A percentile compares a stretch with the other conserved stretches of the same genome.
These are phyloP conservation scores for Colletotrichum higginsianum DNA, from an alignment of 2,329 filamentous ascomycete species.

Conservation along the genomic window DNA sequence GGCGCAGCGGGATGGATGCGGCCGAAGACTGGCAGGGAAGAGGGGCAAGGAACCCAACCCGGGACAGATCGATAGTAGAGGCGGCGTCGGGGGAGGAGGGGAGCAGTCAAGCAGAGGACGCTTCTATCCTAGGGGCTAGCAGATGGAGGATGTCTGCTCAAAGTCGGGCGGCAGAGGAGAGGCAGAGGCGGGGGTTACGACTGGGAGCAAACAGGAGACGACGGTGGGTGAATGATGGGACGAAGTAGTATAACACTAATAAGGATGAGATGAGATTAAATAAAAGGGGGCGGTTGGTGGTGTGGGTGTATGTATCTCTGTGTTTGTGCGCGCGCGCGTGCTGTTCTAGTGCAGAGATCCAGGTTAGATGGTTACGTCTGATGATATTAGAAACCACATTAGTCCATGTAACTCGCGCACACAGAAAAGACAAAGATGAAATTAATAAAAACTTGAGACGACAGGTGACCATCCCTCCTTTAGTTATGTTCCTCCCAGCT, in stretches of 20 bases:
- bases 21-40: constrained; percentile 36
- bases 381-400: constrained; percentile 23
- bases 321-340: constrained; percentile 4
- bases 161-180: not conserved
- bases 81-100: constrained; percentile 13
- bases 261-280: constrained; percentile 1
- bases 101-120: not conserved
- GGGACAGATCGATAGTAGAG: constrained; percentile 24
- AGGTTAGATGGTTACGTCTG: constrained; percentile 31
- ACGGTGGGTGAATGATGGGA: not conserved
- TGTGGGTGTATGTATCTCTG: constrained; percentile 1
- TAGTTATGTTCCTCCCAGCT: constrained; percentile 8
- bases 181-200: not conserved
- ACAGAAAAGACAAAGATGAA: constrained; percentile 6
- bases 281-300: not conserved
- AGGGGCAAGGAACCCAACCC: not conserved
- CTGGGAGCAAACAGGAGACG: not conserved
- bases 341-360: constrained; percentile 30
- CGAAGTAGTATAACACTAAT: not conserved
- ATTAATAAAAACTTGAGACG: constrained; percentile 23
- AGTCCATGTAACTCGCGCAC: constrained; percentile 25
- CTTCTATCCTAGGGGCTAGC: not conserved
- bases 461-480: constrained; percentile 16
- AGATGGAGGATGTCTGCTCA: not conserved
- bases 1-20: constrained; percentile 35